Percentiles rank a stretch among this genome's conserved stretches.
Conservation (phyloP, 2,329 filamentous ascomycete species). For the Aspergillus sp. region DNA sequence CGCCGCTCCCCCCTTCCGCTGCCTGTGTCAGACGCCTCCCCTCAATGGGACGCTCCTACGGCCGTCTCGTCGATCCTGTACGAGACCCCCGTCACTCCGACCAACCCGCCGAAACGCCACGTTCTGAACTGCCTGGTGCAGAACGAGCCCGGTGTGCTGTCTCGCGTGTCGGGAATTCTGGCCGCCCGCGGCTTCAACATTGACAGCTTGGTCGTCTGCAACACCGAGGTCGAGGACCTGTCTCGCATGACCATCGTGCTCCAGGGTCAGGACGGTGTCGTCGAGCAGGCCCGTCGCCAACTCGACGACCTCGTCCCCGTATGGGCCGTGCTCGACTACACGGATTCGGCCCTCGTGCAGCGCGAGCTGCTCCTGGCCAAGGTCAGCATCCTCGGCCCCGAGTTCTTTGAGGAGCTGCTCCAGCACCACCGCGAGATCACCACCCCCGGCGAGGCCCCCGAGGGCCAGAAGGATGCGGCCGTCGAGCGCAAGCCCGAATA, state of each 20-base stretch:
- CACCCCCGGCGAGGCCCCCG: conserved; percentile 44
- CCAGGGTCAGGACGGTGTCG: conserved; percentile 91
- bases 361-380: conserved; percentile 93
- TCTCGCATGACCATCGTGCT: conserved; percentile 99
- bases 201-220: conserved; percentile 95
- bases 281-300: conserved; percentile 94
- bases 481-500: conserved; percentile 59
- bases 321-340: conserved; percentile 98
- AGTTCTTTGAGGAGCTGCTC: conserved; percentile 97
- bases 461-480: conserved; percentile 27
- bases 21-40: conserved; percentile 69
- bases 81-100: conserved; percentile 85
- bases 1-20: conserved; percentile 84
- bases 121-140: conserved; percentile 98
- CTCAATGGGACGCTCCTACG: conserved; percentile 84
- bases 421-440: conserved; percentile 93
- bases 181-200: conserved; percentile 98
- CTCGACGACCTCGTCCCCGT: conserved; percentile 96
- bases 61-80: conserved; percentile 98
- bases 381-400: conserved; percentile 91
- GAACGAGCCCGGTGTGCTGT: conserved; percentile 97
- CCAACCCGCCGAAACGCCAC: conserved; percentile 85
- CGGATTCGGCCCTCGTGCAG: conserved; percentile 86
- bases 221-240: conserved; percentile 93
- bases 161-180: conserved; percentile 92